Evolutionary conservation across 768 basidiomycete genomes (phyloP).

Genomic region (Dentipellis fragilis): DNA sequence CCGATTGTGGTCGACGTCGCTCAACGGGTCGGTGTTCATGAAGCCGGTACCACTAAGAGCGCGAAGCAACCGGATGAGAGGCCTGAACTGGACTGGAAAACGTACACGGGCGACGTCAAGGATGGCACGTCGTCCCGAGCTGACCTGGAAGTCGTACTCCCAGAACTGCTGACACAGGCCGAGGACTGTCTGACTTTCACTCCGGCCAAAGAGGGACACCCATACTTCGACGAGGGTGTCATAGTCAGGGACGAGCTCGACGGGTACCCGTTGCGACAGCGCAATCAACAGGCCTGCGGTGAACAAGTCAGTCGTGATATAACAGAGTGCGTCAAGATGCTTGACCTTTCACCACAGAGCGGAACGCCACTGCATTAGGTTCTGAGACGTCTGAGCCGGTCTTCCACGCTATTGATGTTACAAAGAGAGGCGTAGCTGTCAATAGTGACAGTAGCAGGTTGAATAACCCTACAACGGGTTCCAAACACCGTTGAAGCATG

Average conservation of each 20-base stretch:
- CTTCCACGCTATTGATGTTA: conserved; percentile 61
- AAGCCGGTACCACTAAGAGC: conserved; percentile 72
- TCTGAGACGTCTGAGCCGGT: conserved; percentile 60
- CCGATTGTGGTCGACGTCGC: conserved; percentile 34
- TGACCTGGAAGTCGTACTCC: conserved; percentile 63
- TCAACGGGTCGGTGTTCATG: conserved; percentile 62
- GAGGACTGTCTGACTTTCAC: conserved; percentile 50
- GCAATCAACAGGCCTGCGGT: conserved; percentile 65
- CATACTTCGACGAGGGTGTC: conserved; percentile 64
- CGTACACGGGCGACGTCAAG: conserved; percentile 75
- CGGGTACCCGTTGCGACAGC: conserved; percentile 60
- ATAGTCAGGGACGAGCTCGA: conserved; percentile 73
- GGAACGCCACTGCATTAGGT: conserved; percentile 68
- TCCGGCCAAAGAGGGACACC: conserved; percentile 72
- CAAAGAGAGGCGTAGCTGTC: conserved; percentile 66
- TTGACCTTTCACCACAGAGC: conserved; percentile 77
- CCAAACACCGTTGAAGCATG: conserved; percentile 52
- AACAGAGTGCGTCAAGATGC: conserved; percentile 7
- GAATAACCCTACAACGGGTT: conserved; percentile 52
- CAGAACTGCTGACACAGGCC: conserved; percentile 78
- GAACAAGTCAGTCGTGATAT: conserved; percentile 1
- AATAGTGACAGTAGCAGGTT: conserved; percentile 44
- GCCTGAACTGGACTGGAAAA: conserved; percentile 71
- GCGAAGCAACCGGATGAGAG: conserved; percentile 62
- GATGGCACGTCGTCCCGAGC: conserved; percentile 62